Evolutionary conservation across 2,329 filamentous ascomycete genomes (phyloP).

Genomic region (Furcasterigmium sp.): DNA sequence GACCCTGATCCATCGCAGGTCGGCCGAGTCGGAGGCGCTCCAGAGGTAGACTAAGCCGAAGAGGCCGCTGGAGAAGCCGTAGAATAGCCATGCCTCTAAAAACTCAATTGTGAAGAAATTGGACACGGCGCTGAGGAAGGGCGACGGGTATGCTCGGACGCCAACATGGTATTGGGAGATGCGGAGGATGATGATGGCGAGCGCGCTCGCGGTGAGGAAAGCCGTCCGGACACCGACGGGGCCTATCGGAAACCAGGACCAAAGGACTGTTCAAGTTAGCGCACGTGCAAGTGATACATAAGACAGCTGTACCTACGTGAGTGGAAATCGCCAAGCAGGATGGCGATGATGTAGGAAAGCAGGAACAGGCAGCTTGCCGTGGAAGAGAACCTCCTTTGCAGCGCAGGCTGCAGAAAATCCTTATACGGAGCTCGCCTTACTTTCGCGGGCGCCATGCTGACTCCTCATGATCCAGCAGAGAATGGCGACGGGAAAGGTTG

Average conservation of each 20-base stretch:
- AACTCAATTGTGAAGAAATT: constrained; percentile 55
- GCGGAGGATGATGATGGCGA: constrained; percentile 78
- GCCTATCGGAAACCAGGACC: constrained; percentile 82
- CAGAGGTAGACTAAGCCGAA: constrained; percentile 80
- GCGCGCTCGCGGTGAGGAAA: constrained; percentile 69
- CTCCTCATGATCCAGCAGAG: constrained; percentile 33
- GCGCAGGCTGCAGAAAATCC: constrained; percentile 83
- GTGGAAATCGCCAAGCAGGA: constrained; percentile 64
- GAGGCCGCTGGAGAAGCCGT: constrained; percentile 69
- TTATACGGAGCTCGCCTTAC: constrained; percentile 65
- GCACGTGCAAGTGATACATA: neutral
- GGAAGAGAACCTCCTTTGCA: constrained; percentile 81
- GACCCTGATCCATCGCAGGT: constrained; percentile 69
- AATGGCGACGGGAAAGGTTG: neutral
- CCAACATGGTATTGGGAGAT: constrained; percentile 79
- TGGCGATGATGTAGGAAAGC: constrained; percentile 68
- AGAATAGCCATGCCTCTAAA: constrained; percentile 68
- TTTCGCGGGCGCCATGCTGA: constrained; percentile 45
- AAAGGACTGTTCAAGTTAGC: constrained; percentile 54
- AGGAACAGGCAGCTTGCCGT: constrained; percentile 65
- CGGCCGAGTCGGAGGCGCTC: constrained; percentile 53
- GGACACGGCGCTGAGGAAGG: constrained; percentile 57
- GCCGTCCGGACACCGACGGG: constrained; percentile 67
- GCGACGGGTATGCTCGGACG: constrained; percentile 63
- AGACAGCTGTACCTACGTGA: constrained; percentile 50